Percentiles rank a stretch among this genome's conserved stretches.
Conservation (phyloP, 331 rosid genomes). For the Malus hybrid region DNA sequence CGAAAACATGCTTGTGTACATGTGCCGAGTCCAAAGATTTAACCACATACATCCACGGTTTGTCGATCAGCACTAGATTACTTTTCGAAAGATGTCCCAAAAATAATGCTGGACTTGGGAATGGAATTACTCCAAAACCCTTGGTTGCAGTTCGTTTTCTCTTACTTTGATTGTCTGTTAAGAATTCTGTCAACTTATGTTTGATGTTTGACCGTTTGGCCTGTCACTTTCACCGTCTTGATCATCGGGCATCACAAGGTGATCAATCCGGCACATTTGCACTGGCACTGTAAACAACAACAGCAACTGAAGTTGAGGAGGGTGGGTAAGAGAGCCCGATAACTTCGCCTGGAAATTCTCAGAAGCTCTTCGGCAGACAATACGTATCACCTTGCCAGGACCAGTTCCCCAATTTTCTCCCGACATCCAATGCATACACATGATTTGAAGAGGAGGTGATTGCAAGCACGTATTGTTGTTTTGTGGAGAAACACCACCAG, state of each 20-base stretch:
- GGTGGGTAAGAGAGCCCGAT: conserved; percentile 88
- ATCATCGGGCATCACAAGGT: conserved; percentile 56
- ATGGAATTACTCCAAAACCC: conserved; percentile 31
- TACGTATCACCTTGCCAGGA: conserved; percentile 44
- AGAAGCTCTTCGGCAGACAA: conserved; percentile 73
- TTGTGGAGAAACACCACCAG: conserved; percentile 82
- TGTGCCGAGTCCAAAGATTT: conserved; percentile 54
- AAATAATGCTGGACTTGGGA: not conserved
- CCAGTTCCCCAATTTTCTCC: conserved; percentile 86
- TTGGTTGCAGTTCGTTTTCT: conserved; percentile 29
- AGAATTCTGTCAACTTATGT: not conserved
- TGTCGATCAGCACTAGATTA: conserved; percentile 54
- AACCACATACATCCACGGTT: conserved; percentile 75
- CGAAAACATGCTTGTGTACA: conserved; percentile 83
- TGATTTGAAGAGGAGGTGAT: conserved; percentile 86
- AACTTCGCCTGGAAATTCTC: conserved; percentile 96
- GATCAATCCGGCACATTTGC: conserved; percentile 33
- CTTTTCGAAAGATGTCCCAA: not conserved
- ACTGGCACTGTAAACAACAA: conserved; percentile 91
- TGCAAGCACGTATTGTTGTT: conserved; percentile 51
- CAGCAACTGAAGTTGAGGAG: conserved; percentile 47
- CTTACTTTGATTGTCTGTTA: conserved; percentile 27
- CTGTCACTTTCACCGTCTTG: conserved; percentile 49
- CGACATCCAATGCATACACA: conserved; percentile 83
- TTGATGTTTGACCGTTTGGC: conserved; percentile 14